Base-by-base conservation (phyloP, 768 basidiomycete genomes). In the Nidularia pulvinata region DNA sequence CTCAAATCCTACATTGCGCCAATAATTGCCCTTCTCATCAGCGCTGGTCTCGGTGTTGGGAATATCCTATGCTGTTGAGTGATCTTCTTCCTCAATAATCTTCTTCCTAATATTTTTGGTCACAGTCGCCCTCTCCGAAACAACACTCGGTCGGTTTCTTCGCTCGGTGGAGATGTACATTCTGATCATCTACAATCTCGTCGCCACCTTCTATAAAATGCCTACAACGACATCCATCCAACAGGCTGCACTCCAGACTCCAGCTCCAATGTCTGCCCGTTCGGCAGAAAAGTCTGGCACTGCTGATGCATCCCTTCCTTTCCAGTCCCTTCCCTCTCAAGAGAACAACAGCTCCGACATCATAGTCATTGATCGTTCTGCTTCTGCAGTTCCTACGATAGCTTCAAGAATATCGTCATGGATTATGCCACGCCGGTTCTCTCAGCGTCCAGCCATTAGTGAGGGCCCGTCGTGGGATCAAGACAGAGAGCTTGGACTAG, bases 121-220 rank as follows among this genome's bases (percentile, higher is more conserved):
- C 33, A 30, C 58, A 90, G 88, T 86, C 64, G 69, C 74, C 50
- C 89, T 91, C 61, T 81, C 89, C 2, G 90, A 91, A 68, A 81
- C 81, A 5, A 74, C 76, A 7, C 69, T 88, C 1, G 90, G 89
- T n/a, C 83, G 86, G 46, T 81, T 91, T 59, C 71, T 81, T 52
- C 79, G 84, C 58, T 85, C 83, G 11, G 66, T 84, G 34, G 85
- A 88, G 60, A 59, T 85, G 22, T 92, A 85, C 61, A 74, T 84
- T 43, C 67, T 86, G 44, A 72, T 87, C 53, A 65, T 89, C n/a
- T 82, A 78, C 62, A 67, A 77, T 55, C 78, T 88, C 55, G 70
- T 86, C 49, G 60, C 67, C 34, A 68, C 77, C n/a, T 75, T 78
- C 55, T 66, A 70, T 52, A 55, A 59, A 9, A 53, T 54, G 19